These are phyloP conservation scores for Crotalaria pallida DNA, from an alignment of 306 rosid species.

Conservation along the genomic window DNA sequence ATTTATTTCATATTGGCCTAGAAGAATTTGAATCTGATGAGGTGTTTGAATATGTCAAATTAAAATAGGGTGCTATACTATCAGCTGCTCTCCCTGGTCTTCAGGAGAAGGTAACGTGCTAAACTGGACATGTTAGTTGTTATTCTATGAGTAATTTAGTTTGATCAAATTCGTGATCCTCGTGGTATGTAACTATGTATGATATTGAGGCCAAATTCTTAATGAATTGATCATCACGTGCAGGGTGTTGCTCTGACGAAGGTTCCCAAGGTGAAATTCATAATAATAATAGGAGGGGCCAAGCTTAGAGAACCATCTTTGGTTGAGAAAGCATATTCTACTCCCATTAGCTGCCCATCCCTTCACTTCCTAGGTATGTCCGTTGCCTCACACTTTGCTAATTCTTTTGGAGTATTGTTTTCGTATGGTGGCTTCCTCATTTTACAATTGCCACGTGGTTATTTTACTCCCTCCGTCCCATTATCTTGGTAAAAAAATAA, in stretches of 20 bases:
- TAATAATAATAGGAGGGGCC: slow-evolving; percentile 62
- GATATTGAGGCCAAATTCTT: not conserved
- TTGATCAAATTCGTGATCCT: not conserved
- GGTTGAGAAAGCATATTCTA: slow-evolving; percentile 41
- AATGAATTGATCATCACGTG: not conserved
- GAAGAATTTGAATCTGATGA: not conserved
- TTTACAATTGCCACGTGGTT: not conserved
- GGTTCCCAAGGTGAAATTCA: slow-evolving; percentile 48
- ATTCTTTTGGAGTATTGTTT: not conserved
- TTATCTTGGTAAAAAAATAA: no score
- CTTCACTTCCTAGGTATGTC: slow-evolving; percentile 63
- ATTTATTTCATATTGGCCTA: no score
- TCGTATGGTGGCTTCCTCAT: no score
- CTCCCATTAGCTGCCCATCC: slow-evolving; percentile 45
- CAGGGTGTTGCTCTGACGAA: slow-evolving; percentile 52
- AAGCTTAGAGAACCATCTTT: slow-evolving; percentile 29
- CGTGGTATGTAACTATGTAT: no score
- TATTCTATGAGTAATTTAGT: not conserved
- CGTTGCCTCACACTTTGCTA: not conserved
- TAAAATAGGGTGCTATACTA: slow-evolving; percentile 56
- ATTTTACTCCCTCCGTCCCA: no score
- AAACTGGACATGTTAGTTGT: not conserved
- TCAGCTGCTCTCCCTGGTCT: slow-evolving; percentile 55
- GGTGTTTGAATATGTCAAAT: not conserved
- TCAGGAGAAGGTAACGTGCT: slow-evolving; percentile 44